Percentiles rank a stretch among this genome's conserved stretches.
Evolutionary conservation across 768 basidiomycete species (phyloP).

Genomic region (Tulasnella sp.): DNA sequence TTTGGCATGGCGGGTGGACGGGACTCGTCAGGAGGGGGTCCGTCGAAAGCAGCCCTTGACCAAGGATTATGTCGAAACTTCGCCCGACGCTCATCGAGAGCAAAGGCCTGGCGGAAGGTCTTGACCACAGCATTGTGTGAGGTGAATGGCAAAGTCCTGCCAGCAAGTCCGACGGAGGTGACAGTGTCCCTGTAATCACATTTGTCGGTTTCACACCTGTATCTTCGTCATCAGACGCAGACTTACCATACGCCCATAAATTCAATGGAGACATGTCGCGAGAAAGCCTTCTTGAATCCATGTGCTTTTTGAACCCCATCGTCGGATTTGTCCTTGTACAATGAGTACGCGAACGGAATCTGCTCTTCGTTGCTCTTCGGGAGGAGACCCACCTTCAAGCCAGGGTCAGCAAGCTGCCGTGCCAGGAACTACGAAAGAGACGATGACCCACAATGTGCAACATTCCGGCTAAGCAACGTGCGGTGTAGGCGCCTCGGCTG

Average conservation of each 20-base stretch:
- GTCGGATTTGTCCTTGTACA: conserved; percentile 18
- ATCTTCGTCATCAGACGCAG: background rate
- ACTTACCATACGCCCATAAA: conserved; percentile 39
- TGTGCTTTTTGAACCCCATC: conserved; percentile 31
- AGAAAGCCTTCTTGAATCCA: conserved; percentile 40
- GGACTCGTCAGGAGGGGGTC: background rate
- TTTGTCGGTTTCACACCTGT: background rate
- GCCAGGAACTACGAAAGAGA: background rate
- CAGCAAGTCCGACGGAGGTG: conserved; percentile 38
- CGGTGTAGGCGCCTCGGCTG: conserved; percentile 32
- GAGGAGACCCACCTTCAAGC: conserved; percentile 19
- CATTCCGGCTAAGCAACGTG: conserved; percentile 35
- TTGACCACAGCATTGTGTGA: conserved; percentile 34
- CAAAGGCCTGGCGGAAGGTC: conserved; percentile 39
- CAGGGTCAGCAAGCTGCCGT: background rate
- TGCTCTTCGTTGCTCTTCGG: conserved; percentile 20
- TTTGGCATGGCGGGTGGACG: background rate
- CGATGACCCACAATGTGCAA: conserved; percentile 29
- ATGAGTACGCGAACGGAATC: conserved; percentile 9
- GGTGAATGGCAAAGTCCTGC: conserved; percentile 39
- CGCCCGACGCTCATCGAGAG: conserved; percentile 34
- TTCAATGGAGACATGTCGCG: conserved; percentile 37
- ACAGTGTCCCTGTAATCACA: conserved; percentile 38
- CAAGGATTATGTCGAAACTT: conserved; percentile 27
- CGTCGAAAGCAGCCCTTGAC: background rate